These are phyloP conservation scores for Trichoderma sp. DNA, from an alignment of 2,329 filamentous ascomycete genomes.

Conservation along the genomic window DNA sequence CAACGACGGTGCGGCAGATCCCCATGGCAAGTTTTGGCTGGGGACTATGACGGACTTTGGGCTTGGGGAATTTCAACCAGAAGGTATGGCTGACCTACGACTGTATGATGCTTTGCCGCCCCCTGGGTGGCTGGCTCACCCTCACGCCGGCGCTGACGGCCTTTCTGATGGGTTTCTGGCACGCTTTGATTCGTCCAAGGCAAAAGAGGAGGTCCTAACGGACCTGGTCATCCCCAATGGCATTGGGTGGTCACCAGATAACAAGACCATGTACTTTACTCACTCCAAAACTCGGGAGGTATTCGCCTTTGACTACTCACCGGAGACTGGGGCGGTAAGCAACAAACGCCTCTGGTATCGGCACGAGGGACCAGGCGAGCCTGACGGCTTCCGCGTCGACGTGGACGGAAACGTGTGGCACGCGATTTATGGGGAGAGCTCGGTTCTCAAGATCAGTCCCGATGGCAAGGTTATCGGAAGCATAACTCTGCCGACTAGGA, in stretches of 20 bases:
- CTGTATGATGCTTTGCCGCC: not conserved
- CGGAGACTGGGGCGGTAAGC: slow-evolving; percentile 61
- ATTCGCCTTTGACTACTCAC: slow-evolving; percentile 72
- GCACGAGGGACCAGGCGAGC: slow-evolving; percentile 65
- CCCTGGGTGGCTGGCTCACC: not conserved
- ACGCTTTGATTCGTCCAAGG: slow-evolving; percentile 60
- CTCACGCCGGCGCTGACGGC: not conserved
- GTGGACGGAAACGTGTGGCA: slow-evolving; percentile 86
- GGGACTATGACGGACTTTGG: slow-evolving; percentile 80
- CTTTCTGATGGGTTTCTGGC: slow-evolving; percentile 62
- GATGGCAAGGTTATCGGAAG: slow-evolving; percentile 71
- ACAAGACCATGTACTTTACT: slow-evolving; percentile 78
- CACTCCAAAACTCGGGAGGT: slow-evolving; percentile 73
- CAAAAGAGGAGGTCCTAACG: slow-evolving; percentile 60
- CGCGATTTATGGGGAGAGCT: slow-evolving; percentile 76
- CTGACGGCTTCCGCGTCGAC: slow-evolving; percentile 86
- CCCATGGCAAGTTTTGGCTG: slow-evolving; percentile 79
- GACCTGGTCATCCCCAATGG: slow-evolving; percentile 80
- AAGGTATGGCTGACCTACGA: slow-evolving; percentile 46
- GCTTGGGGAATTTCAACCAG: slow-evolving; percentile 58
- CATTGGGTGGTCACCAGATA: slow-evolving; percentile 74
- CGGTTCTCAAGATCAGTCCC: slow-evolving; percentile 73
- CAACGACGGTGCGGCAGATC: slow-evolving; percentile 84
- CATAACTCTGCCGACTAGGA: slow-evolving; percentile 73
- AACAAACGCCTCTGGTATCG: slow-evolving; percentile 74